Evolutionary conservation across 352 stramenopile genomes (phyloP).

Genomic region (Aphanomyces astaci): DNA sequence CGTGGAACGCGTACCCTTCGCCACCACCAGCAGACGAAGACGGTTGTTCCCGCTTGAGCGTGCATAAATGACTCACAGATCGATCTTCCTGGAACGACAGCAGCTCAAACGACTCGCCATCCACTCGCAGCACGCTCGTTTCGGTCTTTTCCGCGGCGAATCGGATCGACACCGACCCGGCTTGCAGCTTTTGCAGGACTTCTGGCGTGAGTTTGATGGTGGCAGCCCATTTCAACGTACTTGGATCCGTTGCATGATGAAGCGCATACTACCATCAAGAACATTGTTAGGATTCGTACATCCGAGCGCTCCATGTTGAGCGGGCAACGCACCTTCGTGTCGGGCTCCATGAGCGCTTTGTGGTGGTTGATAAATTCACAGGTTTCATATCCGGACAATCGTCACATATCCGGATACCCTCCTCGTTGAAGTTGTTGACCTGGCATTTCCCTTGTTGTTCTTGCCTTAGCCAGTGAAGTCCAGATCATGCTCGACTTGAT

Average conservation of each 20-base stretch:
- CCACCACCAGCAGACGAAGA: neutral
- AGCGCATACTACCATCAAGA: conserved; percentile 47
- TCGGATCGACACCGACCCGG: conserved; percentile 30
- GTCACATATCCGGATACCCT: no score
- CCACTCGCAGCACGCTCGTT: conserved; percentile 45
- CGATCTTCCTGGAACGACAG: conserved; percentile 66
- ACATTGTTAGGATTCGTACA: no score
- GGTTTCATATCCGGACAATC: no score
- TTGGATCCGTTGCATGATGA: conserved; percentile 38
- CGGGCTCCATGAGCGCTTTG: neutral
- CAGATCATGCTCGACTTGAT: no score
- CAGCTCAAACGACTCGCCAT: conserved; percentile 53
- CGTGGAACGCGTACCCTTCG: conserved; percentile 45
- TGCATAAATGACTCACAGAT: conserved; percentile 56
- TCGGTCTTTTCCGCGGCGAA: conserved; percentile 26
- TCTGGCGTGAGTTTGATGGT: conserved; percentile 69
- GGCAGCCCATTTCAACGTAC: conserved; percentile 44
- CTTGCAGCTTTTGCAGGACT: conserved; percentile 50
- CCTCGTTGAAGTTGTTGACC: no score
- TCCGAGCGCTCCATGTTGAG: no score
- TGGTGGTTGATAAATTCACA: no score
- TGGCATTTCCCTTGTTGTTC: no score
- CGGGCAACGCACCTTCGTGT: neutral
- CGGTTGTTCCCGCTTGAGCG: conserved; percentile 34
- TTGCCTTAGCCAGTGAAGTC: no score